phyloP scores from a whole-genome alignment of 1,284 basidiomycete genomes.

The Albatrellus sp. region DNA sequence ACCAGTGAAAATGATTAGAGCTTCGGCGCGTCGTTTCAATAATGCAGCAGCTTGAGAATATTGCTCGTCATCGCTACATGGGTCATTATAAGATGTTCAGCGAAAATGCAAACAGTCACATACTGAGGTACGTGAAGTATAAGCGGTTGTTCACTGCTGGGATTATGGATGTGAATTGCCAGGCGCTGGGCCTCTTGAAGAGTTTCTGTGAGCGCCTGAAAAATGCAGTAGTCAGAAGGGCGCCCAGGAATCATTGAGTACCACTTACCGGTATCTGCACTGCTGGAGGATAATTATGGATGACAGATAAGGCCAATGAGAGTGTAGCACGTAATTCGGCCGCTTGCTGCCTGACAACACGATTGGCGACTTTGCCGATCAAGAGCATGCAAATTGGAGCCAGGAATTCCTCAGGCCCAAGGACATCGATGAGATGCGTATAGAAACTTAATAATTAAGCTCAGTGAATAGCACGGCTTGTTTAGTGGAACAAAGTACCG shows the following conservation, averaged over 20 bases:
- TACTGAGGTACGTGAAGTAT: conserved; percentile 49
- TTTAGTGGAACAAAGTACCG: conserved; percentile 32
- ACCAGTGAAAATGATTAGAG: conserved; percentile 51
- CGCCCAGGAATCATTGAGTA: not conserved
- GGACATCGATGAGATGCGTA: conserved; percentile 76
- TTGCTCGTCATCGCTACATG: conserved; percentile 41
- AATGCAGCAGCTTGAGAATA: conserved; percentile 27
- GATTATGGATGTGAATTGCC: conserved; percentile 29
- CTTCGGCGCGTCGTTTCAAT: conserved; percentile 48
- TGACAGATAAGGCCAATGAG: conserved; percentile 50
- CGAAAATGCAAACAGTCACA: conserved; percentile 15
- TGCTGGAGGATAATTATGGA: conserved; percentile 43
- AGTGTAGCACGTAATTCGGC: conserved; percentile 52
- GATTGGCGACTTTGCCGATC: conserved; percentile 67
- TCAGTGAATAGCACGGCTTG: conserved; percentile 1
- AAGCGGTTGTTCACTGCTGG: conserved; percentile 26
- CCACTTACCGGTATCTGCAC: conserved; percentile 45
- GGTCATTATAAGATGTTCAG: not conserved
- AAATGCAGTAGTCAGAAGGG: conserved; percentile 5
- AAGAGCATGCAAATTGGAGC: conserved; percentile 80
- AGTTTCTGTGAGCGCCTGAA: conserved; percentile 53
- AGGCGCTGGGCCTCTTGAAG: conserved; percentile 57
- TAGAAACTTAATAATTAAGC: conserved; percentile 57
- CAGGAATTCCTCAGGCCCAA: conserved; percentile 77
- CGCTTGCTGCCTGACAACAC: conserved; percentile 52